Percentiles rank a stretch among this genome's conserved stretches.
Evolutionary conservation across 2,329 filamentous ascomycete genomes (phyloP).

Genomic region (Leptosphaerulina australis): DNA sequence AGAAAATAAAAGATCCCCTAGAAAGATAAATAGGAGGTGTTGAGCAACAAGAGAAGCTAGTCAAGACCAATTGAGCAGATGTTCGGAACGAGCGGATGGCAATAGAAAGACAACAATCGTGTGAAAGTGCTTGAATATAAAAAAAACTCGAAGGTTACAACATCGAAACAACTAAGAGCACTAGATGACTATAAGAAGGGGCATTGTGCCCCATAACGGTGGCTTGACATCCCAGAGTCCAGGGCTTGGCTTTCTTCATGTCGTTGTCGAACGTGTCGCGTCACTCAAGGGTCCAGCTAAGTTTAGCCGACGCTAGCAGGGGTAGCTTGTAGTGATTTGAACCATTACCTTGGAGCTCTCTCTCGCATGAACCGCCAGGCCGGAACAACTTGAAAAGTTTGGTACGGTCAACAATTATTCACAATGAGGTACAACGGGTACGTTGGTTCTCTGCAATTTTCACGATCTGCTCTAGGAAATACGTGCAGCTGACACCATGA

Average conservation of each 20-base stretch:
- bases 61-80: not conserved
- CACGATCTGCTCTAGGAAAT: no score
- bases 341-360: not conserved
- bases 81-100: slow-evolving; percentile 5
- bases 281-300: slow-evolving; percentile 1
- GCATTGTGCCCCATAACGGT: slow-evolving; percentile 15
- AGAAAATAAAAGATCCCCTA: not conserved
- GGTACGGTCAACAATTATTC: not conserved
- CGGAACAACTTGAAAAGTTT: not conserved
- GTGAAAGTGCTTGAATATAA: not conserved
- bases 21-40: not conserved
- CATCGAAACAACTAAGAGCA: not conserved
- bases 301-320: slow-evolving; percentile 7
- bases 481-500: no score
- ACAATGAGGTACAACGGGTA: slow-evolving; percentile 34
- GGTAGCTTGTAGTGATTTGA: slow-evolving; percentile 10
- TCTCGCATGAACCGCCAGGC: not conserved
- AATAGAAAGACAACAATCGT: not conserved
- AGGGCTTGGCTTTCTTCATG: slow-evolving; percentile 9
- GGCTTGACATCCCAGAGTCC: slow-evolving; percentile 14
- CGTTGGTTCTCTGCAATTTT: no score
- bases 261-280: slow-evolving; percentile 7
- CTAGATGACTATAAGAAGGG: slow-evolving; percentile 5
- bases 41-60: not conserved
- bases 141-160: not conserved